Base-by-base conservation (phyloP, 768 basidiomycete genomes). In the Hericium erinaceus region DNA sequence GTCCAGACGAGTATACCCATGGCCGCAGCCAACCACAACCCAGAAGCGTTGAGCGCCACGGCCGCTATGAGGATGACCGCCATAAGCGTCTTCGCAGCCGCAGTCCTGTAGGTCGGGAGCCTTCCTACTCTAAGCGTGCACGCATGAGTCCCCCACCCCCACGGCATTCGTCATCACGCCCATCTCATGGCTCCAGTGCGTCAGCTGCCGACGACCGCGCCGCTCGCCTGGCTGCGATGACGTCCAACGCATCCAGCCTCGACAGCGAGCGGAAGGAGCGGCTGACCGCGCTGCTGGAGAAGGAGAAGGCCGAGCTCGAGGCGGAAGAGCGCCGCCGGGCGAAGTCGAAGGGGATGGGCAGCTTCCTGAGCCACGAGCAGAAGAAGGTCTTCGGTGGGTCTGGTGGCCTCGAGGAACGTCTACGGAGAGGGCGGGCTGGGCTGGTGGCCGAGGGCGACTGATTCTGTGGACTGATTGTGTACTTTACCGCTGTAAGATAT, bases 221-320 rank as follows among this genome's bases (percentile, higher is more conserved):
- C 3, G 88, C 89, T 26, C 85, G 90, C n/a, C 75, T 98, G 28
- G 95, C 92, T 0, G 88, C 92, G 4, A 98, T 98, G 95, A 72
- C 85, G 22, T 72, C 78, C 2, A 82, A 86, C 58, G 95, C 95
- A 1, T 69, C 75, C n/a, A 69, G 70, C 8, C 77, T 92, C 74
- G 79, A 81, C 49, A 69, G 70, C 0, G 84, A 92, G 48, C 83
- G 95, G 24, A 81, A 87, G 59, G 80, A 84, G 61, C 82, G 89
- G 20, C 74, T 98, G 10, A 75, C 82, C 3, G 74, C 76, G 16
- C 68, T 92, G 56, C 73, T 92, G 26, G 84, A 83, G 67, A 82
- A 83, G 67, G 93, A 97, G 69, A 88, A 84, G 65, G 84, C 80
- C 18, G 88, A 93, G 62, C 67, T 83, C 6, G 92, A 83, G 63